Percentiles rank a stretch among this genome's conserved stretches.
Evolutionary conservation across 2,329 filamentous ascomycete genomes (phyloP).

Genomic region (Clarireedia hainanense): DNA sequence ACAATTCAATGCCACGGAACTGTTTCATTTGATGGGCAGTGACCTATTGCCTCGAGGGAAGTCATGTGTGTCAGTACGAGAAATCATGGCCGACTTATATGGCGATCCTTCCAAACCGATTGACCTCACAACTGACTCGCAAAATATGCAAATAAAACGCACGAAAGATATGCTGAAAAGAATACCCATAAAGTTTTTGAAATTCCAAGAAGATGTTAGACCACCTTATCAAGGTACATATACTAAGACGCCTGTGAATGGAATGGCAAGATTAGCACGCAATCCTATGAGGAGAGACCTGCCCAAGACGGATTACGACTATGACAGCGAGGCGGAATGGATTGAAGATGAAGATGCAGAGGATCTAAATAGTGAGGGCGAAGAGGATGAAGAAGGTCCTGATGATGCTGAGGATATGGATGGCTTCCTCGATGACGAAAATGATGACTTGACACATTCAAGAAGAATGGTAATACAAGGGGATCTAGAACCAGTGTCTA

Average conservation of each 20-base stretch:
- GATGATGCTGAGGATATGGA: constrained; percentile 61
- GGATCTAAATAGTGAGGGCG: constrained; percentile 51
- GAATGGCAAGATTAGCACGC: constrained; percentile 42
- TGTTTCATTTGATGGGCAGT: constrained; percentile 38
- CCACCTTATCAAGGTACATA: constrained; percentile 67
- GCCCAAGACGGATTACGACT: constrained; percentile 65
- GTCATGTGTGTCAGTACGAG: constrained; percentile 18
- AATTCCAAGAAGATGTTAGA: constrained; percentile 56
- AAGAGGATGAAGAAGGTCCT: constrained; percentile 60
- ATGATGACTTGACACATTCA: constrained; percentile 48
- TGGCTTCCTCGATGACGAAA: constrained; percentile 59
- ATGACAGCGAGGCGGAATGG: constrained; percentile 84
- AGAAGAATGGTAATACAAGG: constrained; percentile 52
- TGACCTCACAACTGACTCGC: constrained; percentile 27
- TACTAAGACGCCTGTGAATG: constrained; percentile 39
- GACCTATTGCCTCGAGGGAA: constrained; percentile 36
- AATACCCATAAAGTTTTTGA: constrained; percentile 26
- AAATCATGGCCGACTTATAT: constrained; percentile 26
- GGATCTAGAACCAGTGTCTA: constrained; percentile 68
- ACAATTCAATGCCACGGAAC: constrained; percentile 37
- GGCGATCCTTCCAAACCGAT: constrained; percentile 22
- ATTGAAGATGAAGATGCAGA: constrained; percentile 58
- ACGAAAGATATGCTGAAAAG: constrained; percentile 16
- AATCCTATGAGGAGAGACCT: constrained; percentile 47
- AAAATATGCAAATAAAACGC: constrained; percentile 26